Percentiles rank a stretch among this genome's conserved stretches.
These are phyloP conservation scores for Fusarium sp. DNA, from an alignment of 2,329 filamentous ascomycete genomes.

Conservation along the genomic window DNA sequence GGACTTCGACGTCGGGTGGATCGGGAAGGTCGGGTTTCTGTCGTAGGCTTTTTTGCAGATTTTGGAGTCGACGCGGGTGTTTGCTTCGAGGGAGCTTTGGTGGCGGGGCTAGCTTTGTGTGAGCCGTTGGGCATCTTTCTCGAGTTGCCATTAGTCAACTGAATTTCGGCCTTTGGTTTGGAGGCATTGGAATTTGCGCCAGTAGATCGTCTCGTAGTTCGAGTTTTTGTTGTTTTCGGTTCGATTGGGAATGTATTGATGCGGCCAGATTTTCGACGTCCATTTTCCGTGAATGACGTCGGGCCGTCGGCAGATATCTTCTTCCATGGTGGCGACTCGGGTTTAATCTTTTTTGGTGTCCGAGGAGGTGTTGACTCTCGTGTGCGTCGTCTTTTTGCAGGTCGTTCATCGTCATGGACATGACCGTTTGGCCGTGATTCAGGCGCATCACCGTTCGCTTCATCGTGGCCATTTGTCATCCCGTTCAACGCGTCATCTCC, in stretches of 20 bases:
- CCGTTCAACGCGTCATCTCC: constrained; percentile 37
- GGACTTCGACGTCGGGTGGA: constrained; percentile 55
- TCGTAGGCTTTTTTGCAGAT: constrained; percentile 45
- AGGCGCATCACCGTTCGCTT: constrained; percentile 43
- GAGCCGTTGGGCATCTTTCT: constrained; percentile 43
- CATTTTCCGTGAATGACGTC: constrained; percentile 83
- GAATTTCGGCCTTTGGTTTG: constrained; percentile 48
- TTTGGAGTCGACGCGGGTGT: constrained; percentile 47
- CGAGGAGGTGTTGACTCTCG: constrained; percentile 60
- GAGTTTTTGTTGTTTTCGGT: constrained; percentile 62
- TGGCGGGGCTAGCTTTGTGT: constrained; percentile 44
- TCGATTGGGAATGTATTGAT: constrained; percentile 69
- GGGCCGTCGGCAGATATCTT: constrained; percentile 79
- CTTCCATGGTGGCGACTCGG: constrained; percentile 92
- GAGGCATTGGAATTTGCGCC: constrained; percentile 50
- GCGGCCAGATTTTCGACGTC: constrained; percentile 74
- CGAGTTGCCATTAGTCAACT: constrained; percentile 43
- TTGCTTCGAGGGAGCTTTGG: constrained; percentile 42
- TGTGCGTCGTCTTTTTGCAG: constrained; percentile 74
- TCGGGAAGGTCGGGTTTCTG: constrained; percentile 49
- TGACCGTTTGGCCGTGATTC: constrained; percentile 55
- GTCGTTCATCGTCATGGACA: constrained; percentile 58
- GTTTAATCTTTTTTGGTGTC: constrained; percentile 55
- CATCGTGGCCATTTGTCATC: constrained; percentile 17
- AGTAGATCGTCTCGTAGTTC: constrained; percentile 60